Conservation (phyloP, 345 rosid species). For the Conringia planisiliqua region DNA sequence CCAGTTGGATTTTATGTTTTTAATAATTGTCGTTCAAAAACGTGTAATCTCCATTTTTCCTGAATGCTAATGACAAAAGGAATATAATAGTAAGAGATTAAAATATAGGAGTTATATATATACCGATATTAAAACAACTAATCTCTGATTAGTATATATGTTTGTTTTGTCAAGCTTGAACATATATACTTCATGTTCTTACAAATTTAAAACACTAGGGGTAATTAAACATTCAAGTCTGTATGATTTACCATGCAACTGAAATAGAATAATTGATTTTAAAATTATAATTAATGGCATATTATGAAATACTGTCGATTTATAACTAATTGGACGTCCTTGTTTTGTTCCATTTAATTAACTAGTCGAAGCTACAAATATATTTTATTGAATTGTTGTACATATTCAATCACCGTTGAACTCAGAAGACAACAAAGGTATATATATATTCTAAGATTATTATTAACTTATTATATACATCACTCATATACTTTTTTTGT, state of each 20-base stretch:
- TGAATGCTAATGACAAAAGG: not conserved
- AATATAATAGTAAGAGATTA: not conserved
- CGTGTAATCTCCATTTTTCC: not conserved
- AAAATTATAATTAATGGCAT: not conserved
- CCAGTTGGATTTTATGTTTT: slow-evolving; percentile 2
- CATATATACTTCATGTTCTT: not conserved
- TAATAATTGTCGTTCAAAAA: not conserved
- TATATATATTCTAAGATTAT: not conserved
- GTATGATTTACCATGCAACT: not conserved
- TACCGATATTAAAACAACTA: not conserved
- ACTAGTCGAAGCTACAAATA: not conserved
- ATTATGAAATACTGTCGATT: not conserved
- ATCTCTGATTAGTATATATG: not conserved
- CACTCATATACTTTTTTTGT: not conserved
- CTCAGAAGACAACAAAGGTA: not conserved
- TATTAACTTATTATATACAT: not conserved
- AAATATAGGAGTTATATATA: not conserved
- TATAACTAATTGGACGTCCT: not conserved
- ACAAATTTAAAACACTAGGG: too few relatives aligned
- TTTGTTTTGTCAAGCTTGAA: not conserved
- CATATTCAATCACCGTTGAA: not conserved
- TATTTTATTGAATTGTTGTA: not conserved
- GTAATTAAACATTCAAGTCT: not conserved
- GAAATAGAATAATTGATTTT: not conserved
- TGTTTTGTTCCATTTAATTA: not conserved